Evolutionary conservation across 106 monocot genomes (phyloP).

Genomic region (Cymbidium sinense): DNA sequence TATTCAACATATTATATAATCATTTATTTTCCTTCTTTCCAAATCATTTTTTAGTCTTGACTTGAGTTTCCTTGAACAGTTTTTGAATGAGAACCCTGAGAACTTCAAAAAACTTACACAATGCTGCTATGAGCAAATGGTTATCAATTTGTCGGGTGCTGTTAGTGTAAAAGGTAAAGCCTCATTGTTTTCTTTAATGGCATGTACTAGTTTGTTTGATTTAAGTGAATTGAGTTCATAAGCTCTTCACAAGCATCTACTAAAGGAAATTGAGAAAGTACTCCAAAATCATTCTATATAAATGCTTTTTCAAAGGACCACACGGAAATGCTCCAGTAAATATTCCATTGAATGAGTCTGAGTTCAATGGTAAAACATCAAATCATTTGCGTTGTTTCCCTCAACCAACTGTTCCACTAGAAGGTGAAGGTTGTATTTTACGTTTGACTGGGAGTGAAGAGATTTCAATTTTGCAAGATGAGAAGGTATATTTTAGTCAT

Average conservation of each 20-base stretch:
- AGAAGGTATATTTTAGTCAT: too few species aligned
- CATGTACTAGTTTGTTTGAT: neutral
- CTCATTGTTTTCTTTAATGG: neutral
- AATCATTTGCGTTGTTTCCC: neutral
- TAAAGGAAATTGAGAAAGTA: neutral
- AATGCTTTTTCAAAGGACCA: neutral
- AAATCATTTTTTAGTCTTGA: neutral
- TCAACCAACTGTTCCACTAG: neutral
- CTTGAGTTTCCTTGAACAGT: neutral
- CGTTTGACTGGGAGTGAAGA: too few species aligned
- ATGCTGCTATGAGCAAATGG: conserved; percentile 6
- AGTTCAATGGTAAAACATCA: neutral
- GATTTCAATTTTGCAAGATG: too few species aligned
- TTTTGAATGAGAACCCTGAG: neutral
- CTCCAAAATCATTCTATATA: neutral
- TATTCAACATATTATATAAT: neutral
- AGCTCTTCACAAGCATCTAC: neutral
- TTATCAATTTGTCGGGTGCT: neutral
- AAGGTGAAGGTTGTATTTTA: neutral
- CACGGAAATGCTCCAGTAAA: neutral
- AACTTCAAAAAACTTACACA: conserved; percentile 15
- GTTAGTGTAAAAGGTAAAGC: conserved; percentile 11
- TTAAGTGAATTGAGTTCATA: conserved; percentile 1
- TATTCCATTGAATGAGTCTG: neutral
- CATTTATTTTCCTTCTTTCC: neutral